These are phyloP conservation scores for Mallotus nudiflorus DNA, from an alignment of 345 rosid genomes.

Conservation along the genomic window DNA sequence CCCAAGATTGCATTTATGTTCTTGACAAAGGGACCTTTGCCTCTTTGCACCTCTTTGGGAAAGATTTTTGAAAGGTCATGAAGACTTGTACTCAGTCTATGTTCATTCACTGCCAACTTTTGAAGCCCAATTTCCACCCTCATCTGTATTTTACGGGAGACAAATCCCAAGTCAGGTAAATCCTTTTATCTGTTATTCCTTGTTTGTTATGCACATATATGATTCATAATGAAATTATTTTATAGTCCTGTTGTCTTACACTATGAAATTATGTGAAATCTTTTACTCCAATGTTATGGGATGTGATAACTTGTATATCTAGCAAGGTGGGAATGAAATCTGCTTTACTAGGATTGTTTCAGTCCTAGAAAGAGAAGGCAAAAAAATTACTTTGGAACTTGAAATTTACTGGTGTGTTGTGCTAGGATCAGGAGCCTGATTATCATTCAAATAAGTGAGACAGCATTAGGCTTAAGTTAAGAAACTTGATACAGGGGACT, in stretches of 20 bases:
- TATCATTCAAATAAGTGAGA: neutral
- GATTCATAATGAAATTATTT: neutral
- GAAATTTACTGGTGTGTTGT: neutral
- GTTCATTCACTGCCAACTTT: constrained; percentile 80
- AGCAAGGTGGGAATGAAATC: neutral
- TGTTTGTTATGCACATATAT: neutral
- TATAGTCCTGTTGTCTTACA: neutral
- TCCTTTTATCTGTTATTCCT: neutral
- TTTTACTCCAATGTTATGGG: neutral
- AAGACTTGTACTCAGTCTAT: constrained; percentile 73
- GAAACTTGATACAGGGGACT: neutral
- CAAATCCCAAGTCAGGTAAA: constrained; percentile 90
- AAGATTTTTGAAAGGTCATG: constrained; percentile 77
- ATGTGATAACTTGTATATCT: neutral
- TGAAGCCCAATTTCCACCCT: constrained; percentile 48
- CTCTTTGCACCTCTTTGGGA: constrained; percentile 92
- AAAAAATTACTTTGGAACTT: neutral
- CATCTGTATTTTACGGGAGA: constrained; percentile 66
- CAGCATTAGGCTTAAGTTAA: neutral
- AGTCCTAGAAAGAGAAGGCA: neutral
- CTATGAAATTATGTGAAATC: neutral
- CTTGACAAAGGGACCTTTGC: constrained; percentile 91
- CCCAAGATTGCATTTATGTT: constrained; percentile 96
- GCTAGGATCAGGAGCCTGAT: neutral
- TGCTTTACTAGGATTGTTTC: neutral